Evolutionary conservation across 2,329 filamentous ascomycete genomes (phyloP).

Genomic region (Colletotrichum sp.): DNA sequence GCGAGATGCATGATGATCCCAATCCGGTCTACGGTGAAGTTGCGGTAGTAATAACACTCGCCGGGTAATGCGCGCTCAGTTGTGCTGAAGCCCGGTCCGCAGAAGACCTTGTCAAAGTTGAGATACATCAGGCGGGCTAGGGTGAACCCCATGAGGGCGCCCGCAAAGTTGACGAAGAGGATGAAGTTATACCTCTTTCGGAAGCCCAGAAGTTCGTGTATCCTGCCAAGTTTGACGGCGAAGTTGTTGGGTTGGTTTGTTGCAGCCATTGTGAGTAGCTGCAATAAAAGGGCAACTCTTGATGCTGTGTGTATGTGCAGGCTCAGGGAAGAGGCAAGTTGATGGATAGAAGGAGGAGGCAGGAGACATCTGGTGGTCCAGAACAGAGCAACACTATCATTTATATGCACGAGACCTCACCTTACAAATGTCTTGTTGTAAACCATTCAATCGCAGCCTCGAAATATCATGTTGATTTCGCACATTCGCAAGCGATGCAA

Average conservation of each 20-base stretch:
- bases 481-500: neutral
- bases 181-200: neutral
- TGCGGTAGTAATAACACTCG: conserved; percentile 45
- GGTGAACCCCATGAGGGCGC: conserved; percentile 48
- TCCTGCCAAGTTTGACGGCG: neutral
- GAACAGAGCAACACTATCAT: neutral
- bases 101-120: conserved; percentile 43
- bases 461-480: neutral
- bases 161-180: conserved; percentile 38
- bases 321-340: neutral
- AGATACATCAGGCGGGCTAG: conserved; percentile 55
- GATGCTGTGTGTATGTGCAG: too few species aligned
- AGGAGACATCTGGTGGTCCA: neutral
- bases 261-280: neutral
- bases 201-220: neutral
- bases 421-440: neutral
- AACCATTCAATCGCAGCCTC: neutral
- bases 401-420: neutral
- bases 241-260: neutral
- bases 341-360: neutral
- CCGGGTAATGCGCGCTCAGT: conserved; percentile 31
- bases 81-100: conserved; percentile 13
- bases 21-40: conserved; percentile 29
- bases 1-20: conserved; percentile 51
- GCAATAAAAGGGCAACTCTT: neutral